phyloP scores from a whole-genome alignment of 306 rosid species.

The Delonix regia region DNA sequence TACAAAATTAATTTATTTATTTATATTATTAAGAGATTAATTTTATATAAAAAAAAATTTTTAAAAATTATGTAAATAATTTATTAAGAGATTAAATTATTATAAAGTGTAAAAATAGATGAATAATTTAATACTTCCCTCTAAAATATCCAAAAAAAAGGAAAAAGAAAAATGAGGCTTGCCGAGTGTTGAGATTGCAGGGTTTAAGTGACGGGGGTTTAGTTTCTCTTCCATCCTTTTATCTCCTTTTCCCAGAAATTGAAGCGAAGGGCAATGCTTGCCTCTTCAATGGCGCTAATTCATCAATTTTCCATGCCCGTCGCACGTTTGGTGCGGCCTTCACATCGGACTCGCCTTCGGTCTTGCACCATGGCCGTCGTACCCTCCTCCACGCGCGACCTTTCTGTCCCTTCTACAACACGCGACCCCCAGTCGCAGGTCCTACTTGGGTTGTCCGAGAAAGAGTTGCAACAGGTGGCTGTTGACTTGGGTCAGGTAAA shows the following conservation, averaged over 20 bases:
- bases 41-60: too few relatives aligned
- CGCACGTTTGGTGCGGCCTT: constrained; percentile 53
- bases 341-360: constrained; percentile 42
- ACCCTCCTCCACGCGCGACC: constrained; percentile 33
- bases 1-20: too few relatives aligned
- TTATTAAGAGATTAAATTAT: too few relatives aligned
- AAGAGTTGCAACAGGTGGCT: constrained; percentile 81
- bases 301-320: constrained; percentile 68
- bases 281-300: constrained; percentile 63
- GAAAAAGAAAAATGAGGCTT: too few relatives aligned
- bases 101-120: too few relatives aligned
- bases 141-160: too few relatives aligned
- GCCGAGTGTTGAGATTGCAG: background rate
- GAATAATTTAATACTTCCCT: too few relatives aligned
- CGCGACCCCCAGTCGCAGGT: constrained; percentile 54
- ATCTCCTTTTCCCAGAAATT: background rate
- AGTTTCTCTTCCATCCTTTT: background rate
- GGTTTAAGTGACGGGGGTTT: constrained; percentile 44
- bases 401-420: constrained; percentile 40
- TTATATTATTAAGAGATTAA: too few relatives aligned
- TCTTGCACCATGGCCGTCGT: constrained; percentile 34
- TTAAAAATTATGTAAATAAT: too few relatives aligned
- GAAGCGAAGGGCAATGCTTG: constrained; percentile 41
- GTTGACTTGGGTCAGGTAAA: constrained; percentile 74
- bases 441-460: constrained; percentile 85